Base-by-base conservation (phyloP, 176 grass and related monocot genomes). In the Musa troglodytarum region DNA sequence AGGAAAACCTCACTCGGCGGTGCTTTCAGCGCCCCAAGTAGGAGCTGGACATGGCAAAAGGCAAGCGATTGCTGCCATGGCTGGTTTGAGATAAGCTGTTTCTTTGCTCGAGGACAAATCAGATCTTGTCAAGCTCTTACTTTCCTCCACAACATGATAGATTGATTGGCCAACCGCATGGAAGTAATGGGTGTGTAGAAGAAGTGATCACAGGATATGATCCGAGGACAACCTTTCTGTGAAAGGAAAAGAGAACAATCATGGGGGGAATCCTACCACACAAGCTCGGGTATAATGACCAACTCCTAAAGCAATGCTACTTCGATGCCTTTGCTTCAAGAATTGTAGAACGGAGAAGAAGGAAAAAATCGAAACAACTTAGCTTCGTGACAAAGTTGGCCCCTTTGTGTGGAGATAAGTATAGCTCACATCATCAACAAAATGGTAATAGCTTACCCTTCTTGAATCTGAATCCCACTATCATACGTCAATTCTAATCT, bases 241-340 rank as follows among this genome's bases (percentile, higher is more conserved):
- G 34, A 43, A 43, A 43, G 34, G 34, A 43, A 43, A 43, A 43
- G 34, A 43, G 34, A 43, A 43, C 34, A 43, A 43, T 43, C 34
- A 43, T 43, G 34, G 34, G 29, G 29, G 20, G 22, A 22, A 54
- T 54, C 53, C 53, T 14, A 54, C 53, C 62, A 64, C 34, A 5
- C 62, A 64, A 22, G 19, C 21, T 4, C 11, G 25, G 19, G 2
- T 64, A 64, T 64, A 20, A 15, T 19, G 10, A 70, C 8, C 17
- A 70, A 21, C 20, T 22, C 8, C 19, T 12, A 19, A 50, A 2
- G 2, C 49, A 69, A 19, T 10, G 19, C 28, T 50, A 50, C 14
- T 19, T 69, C 16, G 19, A 50, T 50, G 67, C 67, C 28, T 69
- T 69, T 69, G 34, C 67, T n/a, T 50, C 7, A 69, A 69, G 67